phyloP scores from a whole-genome alignment of 257 asterid species.

The Buddleja alternifolia region DNA sequence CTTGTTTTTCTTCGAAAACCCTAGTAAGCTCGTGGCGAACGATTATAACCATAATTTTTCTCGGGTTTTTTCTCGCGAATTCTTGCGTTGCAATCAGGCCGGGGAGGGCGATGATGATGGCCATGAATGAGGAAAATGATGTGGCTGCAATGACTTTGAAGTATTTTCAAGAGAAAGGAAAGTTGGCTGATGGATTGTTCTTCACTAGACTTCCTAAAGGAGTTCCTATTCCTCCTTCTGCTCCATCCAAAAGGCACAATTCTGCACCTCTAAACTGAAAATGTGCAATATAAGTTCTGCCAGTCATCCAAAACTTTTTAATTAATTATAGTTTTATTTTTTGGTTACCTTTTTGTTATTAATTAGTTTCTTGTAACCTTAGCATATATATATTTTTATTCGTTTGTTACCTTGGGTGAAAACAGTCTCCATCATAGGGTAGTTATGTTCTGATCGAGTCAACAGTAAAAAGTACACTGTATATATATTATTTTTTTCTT shows the following conservation, averaged over 20 bases:
- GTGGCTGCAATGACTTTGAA: slow-evolving; percentile 28
- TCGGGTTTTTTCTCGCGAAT: slow-evolving; percentile 16
- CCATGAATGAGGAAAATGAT: slow-evolving; percentile 21
- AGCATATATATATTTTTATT: too few relatives aligned
- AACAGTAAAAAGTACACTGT: too few relatives aligned
- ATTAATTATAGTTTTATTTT: too few relatives aligned
- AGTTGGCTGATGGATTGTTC: slow-evolving; percentile 19
- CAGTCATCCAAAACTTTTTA: too few relatives aligned
- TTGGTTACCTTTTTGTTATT: too few relatives aligned
- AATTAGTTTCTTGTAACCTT: too few relatives aligned
- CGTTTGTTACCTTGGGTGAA: too few relatives aligned
- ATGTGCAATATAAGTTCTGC: neutral
- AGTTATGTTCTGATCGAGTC: too few relatives aligned
- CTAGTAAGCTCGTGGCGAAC: neutral
- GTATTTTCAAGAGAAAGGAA: slow-evolving; percentile 23
- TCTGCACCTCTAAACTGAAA: slow-evolving; percentile 32
- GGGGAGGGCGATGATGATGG: slow-evolving; percentile 26
- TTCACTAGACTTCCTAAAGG: slow-evolving; percentile 48
- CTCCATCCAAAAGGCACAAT: slow-evolving; percentile 56
- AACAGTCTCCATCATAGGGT: too few relatives aligned
- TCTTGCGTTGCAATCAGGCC: slow-evolving; percentile 33
- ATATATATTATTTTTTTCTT: too few relatives aligned
- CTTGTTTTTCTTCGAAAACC: slow-evolving; percentile 16
- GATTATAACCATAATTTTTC: neutral
- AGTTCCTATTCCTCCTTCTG: slow-evolving; percentile 56